phyloP scores from a whole-genome alignment of 768 basidiomycete genomes.

The Dacryopinax primogenitus region DNA sequence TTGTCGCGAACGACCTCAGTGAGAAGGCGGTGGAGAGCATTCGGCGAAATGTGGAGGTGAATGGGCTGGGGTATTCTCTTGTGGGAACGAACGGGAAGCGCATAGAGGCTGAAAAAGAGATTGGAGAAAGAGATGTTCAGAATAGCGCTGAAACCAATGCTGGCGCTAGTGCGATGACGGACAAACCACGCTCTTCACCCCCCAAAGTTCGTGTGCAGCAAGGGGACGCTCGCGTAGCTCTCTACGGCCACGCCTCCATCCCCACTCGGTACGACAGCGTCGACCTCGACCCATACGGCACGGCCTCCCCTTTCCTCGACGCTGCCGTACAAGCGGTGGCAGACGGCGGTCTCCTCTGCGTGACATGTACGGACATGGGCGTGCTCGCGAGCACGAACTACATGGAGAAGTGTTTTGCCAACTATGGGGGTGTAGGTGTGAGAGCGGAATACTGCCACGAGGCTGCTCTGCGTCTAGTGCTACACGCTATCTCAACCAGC shows the following conservation, averaged over 20 bases:
- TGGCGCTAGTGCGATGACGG: too few species aligned
- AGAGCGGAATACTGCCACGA: constrained; percentile 96
- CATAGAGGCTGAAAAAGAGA: constrained; percentile 5
- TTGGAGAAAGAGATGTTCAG: constrained; percentile 8
- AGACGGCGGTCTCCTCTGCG: constrained; percentile 82
- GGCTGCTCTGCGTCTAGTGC: constrained; percentile 78
- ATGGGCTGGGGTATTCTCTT: constrained; percentile 60
- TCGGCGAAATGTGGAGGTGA: constrained; percentile 69
- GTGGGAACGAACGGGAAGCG: too few species aligned
- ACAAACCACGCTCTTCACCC: background rate
- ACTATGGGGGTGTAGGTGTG: constrained; percentile 82
- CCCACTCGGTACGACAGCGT: constrained; percentile 54
- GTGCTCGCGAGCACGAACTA: constrained; percentile 90
- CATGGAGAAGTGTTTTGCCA: constrained; percentile 93
- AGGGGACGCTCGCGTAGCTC: background rate
- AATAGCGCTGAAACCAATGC: too few species aligned
- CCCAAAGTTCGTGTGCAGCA: background rate
- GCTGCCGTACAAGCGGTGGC: constrained; percentile 78
- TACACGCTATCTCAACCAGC: constrained; percentile 70
- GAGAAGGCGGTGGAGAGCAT: constrained; percentile 73
- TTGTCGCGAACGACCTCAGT: constrained; percentile 90
- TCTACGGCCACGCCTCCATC: background rate
- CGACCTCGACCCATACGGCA: constrained; percentile 97
- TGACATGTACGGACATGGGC: constrained; percentile 92
- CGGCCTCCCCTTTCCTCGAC: constrained; percentile 93